Evolutionary conservation across 2,329 filamentous ascomycete species (phyloP).

Genomic region (Chaetomium olivaceum): DNA sequence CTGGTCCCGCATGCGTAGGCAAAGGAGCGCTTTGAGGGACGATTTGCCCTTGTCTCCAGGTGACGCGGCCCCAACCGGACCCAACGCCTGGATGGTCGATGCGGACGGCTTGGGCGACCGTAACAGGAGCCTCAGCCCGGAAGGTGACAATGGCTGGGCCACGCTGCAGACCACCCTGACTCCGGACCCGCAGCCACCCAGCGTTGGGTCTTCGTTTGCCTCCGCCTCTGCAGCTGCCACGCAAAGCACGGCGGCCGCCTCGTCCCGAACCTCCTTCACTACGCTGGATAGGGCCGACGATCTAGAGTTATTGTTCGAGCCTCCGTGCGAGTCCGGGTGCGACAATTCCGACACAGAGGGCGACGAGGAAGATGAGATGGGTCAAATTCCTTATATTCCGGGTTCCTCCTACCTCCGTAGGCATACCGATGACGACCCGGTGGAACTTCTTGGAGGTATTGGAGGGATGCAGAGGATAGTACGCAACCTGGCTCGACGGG

Average conservation of each 20-base stretch:
- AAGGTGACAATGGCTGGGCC: constrained; percentile 70
- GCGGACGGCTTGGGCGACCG: constrained; percentile 81
- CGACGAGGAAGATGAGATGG: constrained; percentile 44
- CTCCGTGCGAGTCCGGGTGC: constrained; percentile 53
- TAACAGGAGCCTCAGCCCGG: constrained; percentile 76
- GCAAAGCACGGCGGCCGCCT: constrained; percentile 44
- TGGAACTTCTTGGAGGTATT: constrained; percentile 43
- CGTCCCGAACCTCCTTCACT: constrained; percentile 51
- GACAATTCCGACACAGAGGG: constrained; percentile 59
- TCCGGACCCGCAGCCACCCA: constrained; percentile 78
- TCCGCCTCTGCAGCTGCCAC: constrained; percentile 46
- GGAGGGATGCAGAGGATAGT: constrained; percentile 72
- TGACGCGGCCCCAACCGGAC: neutral
- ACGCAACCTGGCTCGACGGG: constrained; percentile 65
- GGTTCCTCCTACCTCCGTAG: constrained; percentile 39
- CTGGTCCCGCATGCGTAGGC: constrained; percentile 10
- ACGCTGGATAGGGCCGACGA: constrained; percentile 41
- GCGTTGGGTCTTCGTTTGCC: constrained; percentile 76
- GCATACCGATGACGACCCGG: constrained; percentile 35
- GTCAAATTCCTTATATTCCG: constrained; percentile 11
- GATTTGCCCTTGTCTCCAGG: neutral
- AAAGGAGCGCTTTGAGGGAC: constrained; percentile 2
- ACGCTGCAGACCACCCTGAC: constrained; percentile 77
- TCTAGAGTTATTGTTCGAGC: constrained; percentile 40
- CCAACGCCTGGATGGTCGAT: constrained; percentile 12